Percentiles rank a stretch among this genome's conserved stretches.
These are phyloP conservation scores for Postia placenta DNA, from an alignment of 768 basidiomycete genomes.

Conservation along the genomic window DNA sequence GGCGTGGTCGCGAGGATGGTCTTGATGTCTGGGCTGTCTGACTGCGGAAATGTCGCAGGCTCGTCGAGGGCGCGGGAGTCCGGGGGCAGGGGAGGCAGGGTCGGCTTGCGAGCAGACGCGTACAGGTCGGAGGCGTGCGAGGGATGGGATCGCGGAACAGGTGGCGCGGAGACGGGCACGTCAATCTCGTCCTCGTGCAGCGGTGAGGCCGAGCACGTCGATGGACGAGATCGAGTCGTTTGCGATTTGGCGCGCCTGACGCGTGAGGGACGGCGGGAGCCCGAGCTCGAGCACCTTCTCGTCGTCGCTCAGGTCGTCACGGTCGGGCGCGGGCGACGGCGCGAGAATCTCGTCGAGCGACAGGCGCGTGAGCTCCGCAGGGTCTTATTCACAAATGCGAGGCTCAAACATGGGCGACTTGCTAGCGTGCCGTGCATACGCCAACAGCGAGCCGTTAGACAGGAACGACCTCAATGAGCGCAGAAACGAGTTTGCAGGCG, in stretches of 20 bases:
- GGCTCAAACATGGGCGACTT: constrained; percentile 18
- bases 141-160: neutral
- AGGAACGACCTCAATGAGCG: constrained; percentile 22
- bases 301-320: constrained; percentile 16
- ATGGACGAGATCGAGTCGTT: constrained; percentile 25
- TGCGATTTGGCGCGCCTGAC: constrained; percentile 2
- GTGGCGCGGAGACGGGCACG: constrained; percentile 8
- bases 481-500: constrained; percentile 19
- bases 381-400: constrained; percentile 26
- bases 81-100: constrained; percentile 20
- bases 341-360: constrained; percentile 24
- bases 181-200: constrained; percentile 21
- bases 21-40: constrained; percentile 27
- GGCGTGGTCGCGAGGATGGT: constrained; percentile 27
- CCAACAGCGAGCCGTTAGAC: constrained; percentile 22
- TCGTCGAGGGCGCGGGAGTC: constrained; percentile 4
- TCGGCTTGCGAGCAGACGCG: constrained; percentile 13
- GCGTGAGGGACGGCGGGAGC: constrained; percentile 7
- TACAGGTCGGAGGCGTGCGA: neutral
- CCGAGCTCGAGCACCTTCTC: constrained; percentile 17
- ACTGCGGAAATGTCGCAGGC: constrained; percentile 10
- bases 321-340: constrained; percentile 12
- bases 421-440: constrained; percentile 4
- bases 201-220: constrained; percentile 25
- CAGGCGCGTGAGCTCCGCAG: constrained; percentile 17